phyloP scores from a whole-genome alignment of 805 yeast genomes.

The Cyberlindnera meyerae region DNA sequence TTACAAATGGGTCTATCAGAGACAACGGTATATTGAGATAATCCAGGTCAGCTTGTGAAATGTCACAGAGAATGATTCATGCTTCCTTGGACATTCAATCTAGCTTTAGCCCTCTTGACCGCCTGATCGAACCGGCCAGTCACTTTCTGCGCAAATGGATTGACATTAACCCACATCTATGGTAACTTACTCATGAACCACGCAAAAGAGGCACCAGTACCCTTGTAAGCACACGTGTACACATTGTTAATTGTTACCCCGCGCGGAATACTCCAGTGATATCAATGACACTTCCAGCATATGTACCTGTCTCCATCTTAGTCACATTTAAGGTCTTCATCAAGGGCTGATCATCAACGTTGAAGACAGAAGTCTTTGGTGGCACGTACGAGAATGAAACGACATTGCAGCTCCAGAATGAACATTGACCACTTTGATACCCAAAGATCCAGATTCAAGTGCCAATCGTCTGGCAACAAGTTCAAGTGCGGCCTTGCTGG shows the following conservation, averaged over 20 bases:
- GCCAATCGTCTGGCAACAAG: conserved; percentile 31
- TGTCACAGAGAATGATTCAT: no score
- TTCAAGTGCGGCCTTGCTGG: conserved; percentile 38
- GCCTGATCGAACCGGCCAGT: not conserved
- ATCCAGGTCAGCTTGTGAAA: no score
- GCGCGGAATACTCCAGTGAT: conserved; percentile 23
- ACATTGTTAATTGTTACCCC: not conserved
- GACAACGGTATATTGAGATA: no score
- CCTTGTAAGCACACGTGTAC: conserved; percentile 14
- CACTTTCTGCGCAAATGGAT: conserved; percentile 2
- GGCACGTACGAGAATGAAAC: conserved; percentile 8
- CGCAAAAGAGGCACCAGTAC: conserved; percentile 6
- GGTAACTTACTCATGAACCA: conserved; percentile 10
- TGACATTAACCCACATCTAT: conserved; percentile 1
- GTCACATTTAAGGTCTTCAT: not conserved
- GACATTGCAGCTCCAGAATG: conserved; percentile 37
- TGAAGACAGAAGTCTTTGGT: conserved; percentile 14
- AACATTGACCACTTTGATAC: conserved; percentile 35
- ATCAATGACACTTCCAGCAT: conserved; percentile 34
- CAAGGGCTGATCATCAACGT: conserved; percentile 8
- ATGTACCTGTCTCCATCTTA: conserved; percentile 29
- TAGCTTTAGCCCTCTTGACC: no score
- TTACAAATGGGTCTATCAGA: no score
- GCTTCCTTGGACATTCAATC: no score
- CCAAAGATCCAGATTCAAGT: conserved; percentile 34